Base-by-base conservation (phyloP, 129 eudicot species). In the Sambucus nigra region DNA sequence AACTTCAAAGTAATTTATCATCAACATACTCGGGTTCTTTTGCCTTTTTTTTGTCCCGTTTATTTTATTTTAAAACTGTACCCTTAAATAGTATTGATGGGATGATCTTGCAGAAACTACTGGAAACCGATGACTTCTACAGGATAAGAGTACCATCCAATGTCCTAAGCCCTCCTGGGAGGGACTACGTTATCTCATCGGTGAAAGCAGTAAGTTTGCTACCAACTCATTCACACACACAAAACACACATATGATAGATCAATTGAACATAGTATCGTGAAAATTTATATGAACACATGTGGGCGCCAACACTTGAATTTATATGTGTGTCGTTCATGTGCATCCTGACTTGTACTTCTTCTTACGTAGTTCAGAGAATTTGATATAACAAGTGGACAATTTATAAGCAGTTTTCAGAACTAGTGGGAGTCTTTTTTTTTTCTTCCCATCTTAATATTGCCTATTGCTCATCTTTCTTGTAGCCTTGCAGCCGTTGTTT, bases 71-170 rank as follows among this genome's bases (percentile, higher is more conserved):
- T 60, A 25, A 17, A 33, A 23, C 1, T 59, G 47, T 26, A 7
- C 8, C 14, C 49, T 29, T 70, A 40, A 13, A 17, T 17, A 27
- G 19, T 48, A 5, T 53, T 72, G 40, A 39, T 60, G 27, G 49
- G 51, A 55, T 54, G 8, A 22, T 51, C 35, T 44, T 59, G 59
- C 82, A 88, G 97, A 73, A 57, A 41, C 79, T 89, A 27, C 65
- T 89, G 67, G 77, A 76, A 76, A 71, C 18, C 17, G 98, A 89
- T 25, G 98, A 81, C 64, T 85, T 81, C 75, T 89, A 89, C 65
- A 74, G 58, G 68, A 79, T 89, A 68, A 79, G 95, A 60, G 33
- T 89, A 33, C 94, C 98, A n/a, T 84, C 98, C 23, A 77, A 89
- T 25, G 94, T 89, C 67, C 44, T 89, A 41, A 81, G 68, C 57